Base-by-base conservation (phyloP, 2,329 filamentous ascomycete genomes). In the Colletotrichum liriopes region DNA sequence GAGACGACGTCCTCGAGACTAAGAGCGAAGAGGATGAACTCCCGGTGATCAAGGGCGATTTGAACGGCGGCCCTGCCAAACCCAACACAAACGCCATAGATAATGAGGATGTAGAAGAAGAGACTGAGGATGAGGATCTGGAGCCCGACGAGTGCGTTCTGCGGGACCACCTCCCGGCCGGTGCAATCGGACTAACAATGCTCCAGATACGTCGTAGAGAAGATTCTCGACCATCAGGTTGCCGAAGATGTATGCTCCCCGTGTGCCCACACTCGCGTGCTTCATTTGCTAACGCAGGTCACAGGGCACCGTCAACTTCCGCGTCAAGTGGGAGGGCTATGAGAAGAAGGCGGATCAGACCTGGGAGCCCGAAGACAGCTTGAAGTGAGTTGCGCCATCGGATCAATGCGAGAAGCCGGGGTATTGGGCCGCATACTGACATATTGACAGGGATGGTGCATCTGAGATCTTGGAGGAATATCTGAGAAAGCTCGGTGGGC, bases 311-410 rank as follows among this genome's bases (percentile, higher is more conserved):
- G 77, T 91, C 0, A 86, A 87, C 58, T 95, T 93, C 77, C 87
- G 92, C 63, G 93, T 96, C 45, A 95, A 96, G 77, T 96, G 94
- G 94, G 90, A 93, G 74, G 93, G 93, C 3, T 96, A 92, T 73
- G 89, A 93, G 0, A 88, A 91, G 73, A 90, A 91, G 73, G 80
- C 84, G 0, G 94, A 96, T 75, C 82, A 89, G 77, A 96, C 94
- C 0, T 96, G 93, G 93, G 94, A 96, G 79, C 91, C 93, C 0
- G 91, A 94, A 76, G 89, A 90, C 14, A 95, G 95, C 76, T 83
- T 94, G 72, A 81, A 76, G 89, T 91, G 81, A 71, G 86, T 66
- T 75, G 16, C 37, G 20, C 58, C 8, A 55, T 63, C 18, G 26
- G 23, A 41, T 43, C 45, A 63, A 2, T 9, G 20, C 9, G 35